Base-by-base conservation (phyloP, 164 flowering plant genomes). In the Warburgia ugandensis region DNA sequence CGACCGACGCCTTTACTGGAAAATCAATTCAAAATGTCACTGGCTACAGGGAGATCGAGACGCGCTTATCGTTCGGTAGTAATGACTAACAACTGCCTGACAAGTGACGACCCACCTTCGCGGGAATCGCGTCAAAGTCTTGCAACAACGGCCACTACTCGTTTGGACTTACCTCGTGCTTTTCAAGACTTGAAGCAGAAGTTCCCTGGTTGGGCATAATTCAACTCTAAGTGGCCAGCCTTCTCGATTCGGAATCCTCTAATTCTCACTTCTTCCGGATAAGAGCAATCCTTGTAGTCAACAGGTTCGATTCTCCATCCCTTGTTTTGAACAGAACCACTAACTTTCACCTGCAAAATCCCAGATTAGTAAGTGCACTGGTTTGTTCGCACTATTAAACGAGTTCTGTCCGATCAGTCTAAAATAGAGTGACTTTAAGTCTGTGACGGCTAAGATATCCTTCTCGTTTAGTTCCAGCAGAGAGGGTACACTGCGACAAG, bases 231-330 rank as follows among this genome's bases (percentile, higher is more conserved):
- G 66, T 86, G 89, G 61, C 80, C 94, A 6, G 73, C 56, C 66
- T 85, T 87, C 47, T 78, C 73, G 51, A 91, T 64, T 54, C 57
- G 73, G 71, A 91, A 91, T 30, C 98, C 96, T 50, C 98, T 69
- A 30, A 69, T 91, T 50, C 96, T 68, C 28, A 83, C 45, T 70
- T 79, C 86, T 50, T 91, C 98, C 1, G 90, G 83, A 9, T 65
- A 46, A 11, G 85, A 73, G 26, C 67, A 58, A 53, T 85, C 94
- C 53, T 72, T 87, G 60, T 75, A 68, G 49, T 87, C 84, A 14
- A 85, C 85, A 29, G 57, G 66, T 62, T 85, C 83, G 13, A 91
- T 57, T 27, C 46, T 48, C 94, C 95, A 91, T 2, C 98, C 94
- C 42, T 78, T 72, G 76, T 91, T 91, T 35, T 77, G 74, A 29